Percentiles rank a stretch among this genome's conserved stretches.
phyloP scores from a whole-genome alignment of 225 moss, liverwort and hornwort species.

The Thuidium tamariscinum region DNA sequence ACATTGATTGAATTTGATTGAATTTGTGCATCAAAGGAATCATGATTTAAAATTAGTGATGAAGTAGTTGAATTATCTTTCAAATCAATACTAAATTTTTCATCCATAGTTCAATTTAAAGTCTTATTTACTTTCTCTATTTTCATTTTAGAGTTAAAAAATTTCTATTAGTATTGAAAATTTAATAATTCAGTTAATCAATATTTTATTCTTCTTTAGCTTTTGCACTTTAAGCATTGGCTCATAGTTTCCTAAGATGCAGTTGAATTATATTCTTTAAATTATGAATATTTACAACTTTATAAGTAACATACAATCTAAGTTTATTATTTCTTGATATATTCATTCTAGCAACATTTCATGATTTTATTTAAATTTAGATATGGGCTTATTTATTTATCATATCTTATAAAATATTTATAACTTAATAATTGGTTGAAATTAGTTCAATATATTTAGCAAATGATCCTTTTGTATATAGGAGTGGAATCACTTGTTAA shows the following conservation, averaged over 20 bases:
- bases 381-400: accelerated
- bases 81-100: background rate
- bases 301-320: background rate
- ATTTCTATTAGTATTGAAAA: too few species aligned
- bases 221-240: background rate
- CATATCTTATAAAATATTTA: background rate
- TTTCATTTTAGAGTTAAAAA: too few species aligned
- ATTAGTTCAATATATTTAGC: too few species aligned
- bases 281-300: background rate
- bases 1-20: background rate
- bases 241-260: background rate
- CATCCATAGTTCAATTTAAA: background rate
- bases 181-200: background rate
- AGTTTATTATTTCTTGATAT: background rate
- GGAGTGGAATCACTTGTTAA: background rate
- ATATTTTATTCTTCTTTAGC: background rate
- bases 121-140: too few species aligned
- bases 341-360: accelerated
- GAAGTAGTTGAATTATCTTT: background rate
- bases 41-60: background rate
- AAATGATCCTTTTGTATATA: background rate
- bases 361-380: background rate
- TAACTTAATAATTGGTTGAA: accelerated
- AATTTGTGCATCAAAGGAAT: background rate
- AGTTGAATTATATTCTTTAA: background rate